These are phyloP conservation scores for Cystofilobasidium bisporidii DNA, from an alignment of 768 basidiomycete species.

Conservation along the genomic window DNA sequence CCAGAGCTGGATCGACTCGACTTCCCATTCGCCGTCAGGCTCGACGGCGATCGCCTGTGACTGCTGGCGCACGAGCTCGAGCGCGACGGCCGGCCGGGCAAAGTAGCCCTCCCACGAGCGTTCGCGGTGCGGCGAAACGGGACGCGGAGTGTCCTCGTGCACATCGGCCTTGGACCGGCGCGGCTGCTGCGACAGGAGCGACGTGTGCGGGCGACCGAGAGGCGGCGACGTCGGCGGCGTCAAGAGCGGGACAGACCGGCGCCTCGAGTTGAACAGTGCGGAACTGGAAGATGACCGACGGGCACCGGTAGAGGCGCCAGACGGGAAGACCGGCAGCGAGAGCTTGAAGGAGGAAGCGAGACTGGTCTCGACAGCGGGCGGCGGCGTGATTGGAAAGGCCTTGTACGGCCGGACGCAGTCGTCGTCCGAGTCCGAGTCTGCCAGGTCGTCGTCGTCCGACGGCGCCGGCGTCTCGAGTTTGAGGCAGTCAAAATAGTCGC, in stretches of 20 bases:
- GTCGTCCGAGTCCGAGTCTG: not conserved
- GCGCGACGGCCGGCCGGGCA: not conserved
- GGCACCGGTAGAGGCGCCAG: no score
- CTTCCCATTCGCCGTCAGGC: not conserved
- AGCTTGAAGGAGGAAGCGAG: not conserved
- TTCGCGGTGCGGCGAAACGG: not conserved
- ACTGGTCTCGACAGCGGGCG: not conserved
- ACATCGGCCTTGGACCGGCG: not conserved
- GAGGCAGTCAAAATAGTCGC: not conserved
- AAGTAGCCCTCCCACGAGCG: not conserved
- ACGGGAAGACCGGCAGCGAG: not conserved
- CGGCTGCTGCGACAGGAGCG: not conserved
- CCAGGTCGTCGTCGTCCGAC: not conserved
- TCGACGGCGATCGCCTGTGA: not conserved
- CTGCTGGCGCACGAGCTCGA: not conserved
- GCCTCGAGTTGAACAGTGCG: not conserved
- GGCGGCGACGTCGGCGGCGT: not conserved
- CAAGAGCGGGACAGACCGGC: not conserved
- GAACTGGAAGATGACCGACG: not conserved
- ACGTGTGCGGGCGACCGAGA: not conserved
- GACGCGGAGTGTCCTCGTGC: not conserved
- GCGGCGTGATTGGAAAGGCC: not conserved
- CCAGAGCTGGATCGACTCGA: constrained; percentile 1
- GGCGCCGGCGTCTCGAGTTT: not conserved
- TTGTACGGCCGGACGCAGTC: not conserved